phyloP scores from a whole-genome alignment of 768 basidiomycete species.

The Cystoderma amianthinum region DNA sequence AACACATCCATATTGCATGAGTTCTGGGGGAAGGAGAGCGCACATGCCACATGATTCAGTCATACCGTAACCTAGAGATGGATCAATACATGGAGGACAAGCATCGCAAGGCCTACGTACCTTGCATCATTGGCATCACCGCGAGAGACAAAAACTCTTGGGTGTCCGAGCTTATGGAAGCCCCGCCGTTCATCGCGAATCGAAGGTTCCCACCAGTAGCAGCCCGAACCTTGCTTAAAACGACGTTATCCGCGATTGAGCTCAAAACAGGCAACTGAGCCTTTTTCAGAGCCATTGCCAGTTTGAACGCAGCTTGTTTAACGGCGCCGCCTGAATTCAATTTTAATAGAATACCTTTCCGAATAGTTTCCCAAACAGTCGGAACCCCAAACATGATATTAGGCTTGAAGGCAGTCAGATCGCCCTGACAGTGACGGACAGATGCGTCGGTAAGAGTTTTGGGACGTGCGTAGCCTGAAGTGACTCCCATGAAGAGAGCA shows the following conservation, averaged over 20 bases:
- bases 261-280: conserved; percentile 58
- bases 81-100: background rate
- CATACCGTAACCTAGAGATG: conserved; percentile 76
- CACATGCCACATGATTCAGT: conserved; percentile 96
- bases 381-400: conserved; percentile 94
- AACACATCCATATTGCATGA: conserved; percentile 67
- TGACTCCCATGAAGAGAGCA: conserved; percentile 71
- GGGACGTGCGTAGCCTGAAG: conserved; percentile 83
- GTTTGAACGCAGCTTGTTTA: conserved; percentile 75
- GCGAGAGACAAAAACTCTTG: conserved; percentile 86
- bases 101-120: conserved; percentile 30
- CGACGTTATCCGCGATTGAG: conserved; percentile 63
- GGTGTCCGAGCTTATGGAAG: conserved; percentile 78
- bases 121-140: conserved; percentile 81
- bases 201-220: conserved; percentile 88
- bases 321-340: conserved; percentile 61
- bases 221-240: conserved; percentile 69
- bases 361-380: conserved; percentile 94
- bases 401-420: conserved; percentile 77
- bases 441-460: conserved; percentile 95
- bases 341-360: conserved; percentile 87
- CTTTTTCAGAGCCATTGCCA: conserved; percentile 72
- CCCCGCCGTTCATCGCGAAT: conserved; percentile 78
- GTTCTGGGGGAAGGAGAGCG: conserved; percentile 77
- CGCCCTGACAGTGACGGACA: conserved; percentile 83